Conservation (phyloP, 2,329 filamentous ascomycete species). For the Penicillium sp. region DNA sequence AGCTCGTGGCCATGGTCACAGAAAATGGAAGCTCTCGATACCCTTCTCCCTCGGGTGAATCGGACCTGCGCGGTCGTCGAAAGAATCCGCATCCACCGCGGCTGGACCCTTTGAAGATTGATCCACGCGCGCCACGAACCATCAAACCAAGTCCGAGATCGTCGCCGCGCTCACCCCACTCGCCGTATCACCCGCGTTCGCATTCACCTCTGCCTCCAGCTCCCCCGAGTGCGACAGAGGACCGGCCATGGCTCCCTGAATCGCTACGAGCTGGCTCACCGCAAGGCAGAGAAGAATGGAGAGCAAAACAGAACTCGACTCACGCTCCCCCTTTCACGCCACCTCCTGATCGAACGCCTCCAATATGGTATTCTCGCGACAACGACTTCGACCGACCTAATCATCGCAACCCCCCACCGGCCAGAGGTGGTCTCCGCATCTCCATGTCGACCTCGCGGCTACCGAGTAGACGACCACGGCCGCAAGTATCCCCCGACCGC, state of each 20-base stretch:
- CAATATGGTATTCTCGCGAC: slow-evolving; percentile 23
- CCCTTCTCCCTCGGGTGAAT: slow-evolving; percentile 35
- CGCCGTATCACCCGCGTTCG: slow-evolving; percentile 23
- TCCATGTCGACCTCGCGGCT: slow-evolving; percentile 41
- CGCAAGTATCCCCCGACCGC: slow-evolving; percentile 29
- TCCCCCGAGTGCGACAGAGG: slow-evolving; percentile 8
- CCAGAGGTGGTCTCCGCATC: slow-evolving; percentile 35
- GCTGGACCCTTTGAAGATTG: slow-evolving; percentile 33
- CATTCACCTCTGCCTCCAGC: slow-evolving; percentile 25
- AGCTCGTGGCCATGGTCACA: slow-evolving; percentile 49
- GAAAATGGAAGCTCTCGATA: slow-evolving; percentile 42
- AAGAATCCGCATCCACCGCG: slow-evolving; percentile 33
- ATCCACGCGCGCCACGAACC: slow-evolving; percentile 29
- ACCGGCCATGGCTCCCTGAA: slow-evolving; percentile 21
- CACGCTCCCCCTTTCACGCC: slow-evolving; percentile 27
- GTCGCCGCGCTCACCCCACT: slow-evolving; percentile 23
- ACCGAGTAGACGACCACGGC: slow-evolving; percentile 31
- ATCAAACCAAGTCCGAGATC: slow-evolving; percentile 19
- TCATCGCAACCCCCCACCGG: slow-evolving; percentile 30
- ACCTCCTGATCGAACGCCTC: slow-evolving; percentile 20
- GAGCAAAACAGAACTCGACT: slow-evolving; percentile 20
- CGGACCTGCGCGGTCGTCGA: slow-evolving; percentile 34
- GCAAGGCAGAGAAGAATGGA: slow-evolving; percentile 22
- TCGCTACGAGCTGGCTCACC: slow-evolving; percentile 21
- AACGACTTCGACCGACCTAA: slow-evolving; percentile 28